Percentiles rank a stretch among this genome's conserved stretches.
Evolutionary conservation across 768 basidiomycete genomes (phyloP).

Genomic region (Leccinum disarticulatum): DNA sequence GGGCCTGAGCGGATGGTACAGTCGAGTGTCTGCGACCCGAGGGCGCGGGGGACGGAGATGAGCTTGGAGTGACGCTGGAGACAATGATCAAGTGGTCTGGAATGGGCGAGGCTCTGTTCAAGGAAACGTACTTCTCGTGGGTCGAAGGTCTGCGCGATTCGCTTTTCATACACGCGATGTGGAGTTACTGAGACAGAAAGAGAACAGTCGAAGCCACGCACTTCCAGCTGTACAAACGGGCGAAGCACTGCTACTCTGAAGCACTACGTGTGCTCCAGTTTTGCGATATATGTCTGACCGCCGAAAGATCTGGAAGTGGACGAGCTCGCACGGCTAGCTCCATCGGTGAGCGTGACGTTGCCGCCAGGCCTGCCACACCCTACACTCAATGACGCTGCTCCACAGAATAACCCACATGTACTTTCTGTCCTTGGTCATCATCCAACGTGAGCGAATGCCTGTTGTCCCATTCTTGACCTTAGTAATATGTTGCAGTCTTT

Average conservation of each 20-base stretch:
- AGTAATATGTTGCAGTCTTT: too few relatives aligned
- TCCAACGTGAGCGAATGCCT: too few relatives aligned
- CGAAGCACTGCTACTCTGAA: slow-evolving; percentile 80
- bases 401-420: too few relatives aligned
- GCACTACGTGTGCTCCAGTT: slow-evolving; percentile 80
- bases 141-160: slow-evolving; percentile 58
- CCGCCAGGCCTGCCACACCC: too few relatives aligned
- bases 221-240: slow-evolving; percentile 83
- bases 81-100: slow-evolving; percentile 73
- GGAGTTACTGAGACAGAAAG: background rate
- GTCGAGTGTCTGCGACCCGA: slow-evolving; percentile 54
- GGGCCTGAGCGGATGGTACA: slow-evolving; percentile 47
- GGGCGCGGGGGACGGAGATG: slow-evolving; percentile 24
- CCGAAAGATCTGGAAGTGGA: slow-evolving; percentile 22
- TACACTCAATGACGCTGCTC: too few relatives aligned
- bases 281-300: slow-evolving; percentile 60
- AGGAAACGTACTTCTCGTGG: slow-evolving; percentile 73
- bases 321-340: too few relatives aligned
- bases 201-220: slow-evolving; percentile 63
- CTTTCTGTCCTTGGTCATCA: too few relatives aligned
- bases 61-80: slow-evolving; percentile 67
- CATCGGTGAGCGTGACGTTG: too few relatives aligned
- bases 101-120: slow-evolving; percentile 52
- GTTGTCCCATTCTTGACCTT: too few relatives aligned
- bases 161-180: background rate